phyloP scores from a whole-genome alignment of 1,139 yeast genomes.

The Candida smagusa region DNA sequence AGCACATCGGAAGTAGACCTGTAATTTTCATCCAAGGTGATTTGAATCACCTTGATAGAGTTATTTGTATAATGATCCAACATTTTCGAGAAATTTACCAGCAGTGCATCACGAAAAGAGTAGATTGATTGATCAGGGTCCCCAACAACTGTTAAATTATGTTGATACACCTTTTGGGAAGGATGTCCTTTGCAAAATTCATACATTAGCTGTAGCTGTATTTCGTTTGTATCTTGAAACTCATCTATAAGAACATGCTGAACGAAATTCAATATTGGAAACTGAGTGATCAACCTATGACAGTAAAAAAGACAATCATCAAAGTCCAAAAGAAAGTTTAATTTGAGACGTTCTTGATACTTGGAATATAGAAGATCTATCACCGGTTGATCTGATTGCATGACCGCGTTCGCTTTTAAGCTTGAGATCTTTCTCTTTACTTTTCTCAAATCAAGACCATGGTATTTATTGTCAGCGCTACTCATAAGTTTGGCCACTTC shows the following conservation, averaged over 20 bases:
- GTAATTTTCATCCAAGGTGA: constrained; percentile 67
- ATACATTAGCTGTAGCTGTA: constrained; percentile 69
- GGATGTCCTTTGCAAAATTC: constrained; percentile 48
- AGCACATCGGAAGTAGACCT: constrained; percentile 74
- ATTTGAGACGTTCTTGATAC: constrained; percentile 50
- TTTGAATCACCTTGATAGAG: constrained; percentile 20
- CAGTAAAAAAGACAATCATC: constrained; percentile 75
- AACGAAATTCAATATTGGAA: constrained; percentile 47
- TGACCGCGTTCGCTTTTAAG: constrained; percentile 47
- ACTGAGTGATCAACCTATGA: constrained; percentile 41
- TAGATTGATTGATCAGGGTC: constrained; percentile 97
- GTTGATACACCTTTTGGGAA: constrained; percentile 16
- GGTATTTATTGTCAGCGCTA: constrained; percentile 16
- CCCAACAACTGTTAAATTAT: constrained; percentile 81
- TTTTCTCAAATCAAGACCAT: constrained; percentile 34
- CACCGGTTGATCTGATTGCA: constrained; percentile 23
- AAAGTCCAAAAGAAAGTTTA: constrained; percentile 59
- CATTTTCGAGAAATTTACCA: constrained; percentile 66
- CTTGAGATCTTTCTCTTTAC: constrained; percentile 47
- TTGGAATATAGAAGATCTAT: constrained; percentile 37
- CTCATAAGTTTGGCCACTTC: constrained; percentile 11
- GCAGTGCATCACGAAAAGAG: constrained; percentile 78
- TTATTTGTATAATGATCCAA: constrained; percentile 32
- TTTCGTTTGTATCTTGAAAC: constrained; percentile 84
- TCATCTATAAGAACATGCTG: constrained; percentile 86